Percentiles rank a stretch among this genome's conserved stretches.
phyloP scores from a whole-genome alignment of 257 asterid genomes.

The Craterostigma plantagineum region DNA sequence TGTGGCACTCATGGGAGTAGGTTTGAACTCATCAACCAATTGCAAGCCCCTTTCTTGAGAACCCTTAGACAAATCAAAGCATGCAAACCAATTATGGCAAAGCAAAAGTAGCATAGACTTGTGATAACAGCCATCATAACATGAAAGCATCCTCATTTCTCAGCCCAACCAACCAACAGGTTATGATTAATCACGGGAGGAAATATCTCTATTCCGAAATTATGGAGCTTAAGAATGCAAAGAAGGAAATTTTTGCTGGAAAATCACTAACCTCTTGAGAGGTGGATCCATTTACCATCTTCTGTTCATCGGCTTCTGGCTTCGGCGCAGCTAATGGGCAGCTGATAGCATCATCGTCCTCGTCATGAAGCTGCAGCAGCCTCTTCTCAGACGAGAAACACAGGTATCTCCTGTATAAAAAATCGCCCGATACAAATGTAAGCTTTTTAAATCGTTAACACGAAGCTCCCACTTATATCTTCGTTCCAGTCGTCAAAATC shows the following conservation, averaged over 20 bases:
- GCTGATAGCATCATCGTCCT: constrained; percentile 98
- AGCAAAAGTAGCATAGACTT: no score
- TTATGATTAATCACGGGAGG: no score
- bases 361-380: constrained; percentile 73
- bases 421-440: constrained; percentile 11
- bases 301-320: constrained; percentile 59
- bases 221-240: not conserved
- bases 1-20: no score
- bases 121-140: no score
- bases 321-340: constrained; percentile 64
- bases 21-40: constrained; percentile 43
- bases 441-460: constrained; percentile 2
- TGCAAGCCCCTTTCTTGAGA: constrained; percentile 41
- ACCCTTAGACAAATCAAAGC: no score
- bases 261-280: constrained; percentile 39
- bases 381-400: constrained; percentile 70
- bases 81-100: no score
- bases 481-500: no score
- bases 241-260: not conserved
- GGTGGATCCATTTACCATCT: constrained; percentile 23
- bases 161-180: no score
- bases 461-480: not conserved
- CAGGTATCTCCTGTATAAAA: constrained; percentile 62
- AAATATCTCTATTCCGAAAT: no score
- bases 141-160: no score